These are phyloP conservation scores for Silene uniflora DNA, from an alignment of 148 eudicot genomes.

Conservation along the genomic window DNA sequence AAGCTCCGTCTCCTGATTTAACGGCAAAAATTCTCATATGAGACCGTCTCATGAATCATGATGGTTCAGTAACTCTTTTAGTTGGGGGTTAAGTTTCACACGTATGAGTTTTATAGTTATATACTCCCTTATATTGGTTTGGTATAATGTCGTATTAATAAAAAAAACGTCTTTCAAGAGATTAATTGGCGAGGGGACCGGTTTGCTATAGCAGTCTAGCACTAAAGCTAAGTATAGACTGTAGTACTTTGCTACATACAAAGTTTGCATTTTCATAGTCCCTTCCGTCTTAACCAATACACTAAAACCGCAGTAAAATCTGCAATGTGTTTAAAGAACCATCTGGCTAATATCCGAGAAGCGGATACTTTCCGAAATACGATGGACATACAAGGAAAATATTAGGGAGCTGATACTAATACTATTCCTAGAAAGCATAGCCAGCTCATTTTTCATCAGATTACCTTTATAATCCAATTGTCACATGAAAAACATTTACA, in stretches of 20 bases:
- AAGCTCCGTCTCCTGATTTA: neutral
- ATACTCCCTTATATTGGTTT: too few species aligned
- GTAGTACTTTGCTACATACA: too few species aligned
- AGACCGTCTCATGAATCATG: neutral
- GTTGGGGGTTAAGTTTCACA: too few species aligned
- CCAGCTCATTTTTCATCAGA: constrained; percentile 6
- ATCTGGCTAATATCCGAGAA: neutral
- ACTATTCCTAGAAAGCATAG: constrained; percentile 2
- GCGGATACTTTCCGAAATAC: neutral
- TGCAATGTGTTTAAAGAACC: neutral
- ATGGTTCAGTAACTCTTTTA: too few species aligned
- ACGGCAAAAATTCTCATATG: neutral
- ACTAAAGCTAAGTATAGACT: too few species aligned
- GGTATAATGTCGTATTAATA: too few species aligned
- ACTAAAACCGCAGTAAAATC: neutral
- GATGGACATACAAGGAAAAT: neutral
- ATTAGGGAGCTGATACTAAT: neutral
- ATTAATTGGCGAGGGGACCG: too few species aligned
- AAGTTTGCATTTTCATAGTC: neutral
- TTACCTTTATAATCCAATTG: neutral
- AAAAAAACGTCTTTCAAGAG: too few species aligned
- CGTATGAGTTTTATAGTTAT: too few species aligned
- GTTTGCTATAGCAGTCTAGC: too few species aligned
- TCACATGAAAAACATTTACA: too few species aligned
- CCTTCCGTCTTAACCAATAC: neutral